These are phyloP conservation scores for Spencermartinsiella ligniputridi DNA, from an alignment of 1,139 yeast genomes.

Conservation along the genomic window DNA sequence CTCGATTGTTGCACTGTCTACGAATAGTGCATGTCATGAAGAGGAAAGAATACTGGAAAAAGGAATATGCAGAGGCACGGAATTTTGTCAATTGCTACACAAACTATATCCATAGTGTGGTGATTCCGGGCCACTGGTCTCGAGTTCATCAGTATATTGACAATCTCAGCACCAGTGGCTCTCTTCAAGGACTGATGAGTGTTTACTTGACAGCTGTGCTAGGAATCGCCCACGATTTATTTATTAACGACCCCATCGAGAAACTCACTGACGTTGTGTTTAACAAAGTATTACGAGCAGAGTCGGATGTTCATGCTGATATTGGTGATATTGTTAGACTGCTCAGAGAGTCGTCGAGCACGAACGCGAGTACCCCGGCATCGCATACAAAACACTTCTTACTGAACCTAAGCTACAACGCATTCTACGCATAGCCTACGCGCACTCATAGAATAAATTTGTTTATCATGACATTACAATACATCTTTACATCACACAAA, in stretches of 20 bases:
- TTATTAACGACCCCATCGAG: not conserved
- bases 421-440: conserved; percentile 2
- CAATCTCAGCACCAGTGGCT: not conserved
- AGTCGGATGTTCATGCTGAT: not conserved
- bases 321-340: not conserved
- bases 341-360: too few relatives aligned
- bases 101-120: conserved; percentile 5
- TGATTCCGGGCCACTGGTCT: conserved; percentile 8
- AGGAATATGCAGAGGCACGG: conserved; percentile 8
- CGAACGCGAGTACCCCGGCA: too few relatives aligned
- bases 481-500: not conserved
- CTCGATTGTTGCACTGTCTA: conserved; percentile 14
- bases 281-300: not conserved
- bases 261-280: not conserved
- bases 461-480: not conserved
- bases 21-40: conserved; percentile 15
- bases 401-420: conserved; percentile 7
- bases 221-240: not conserved
- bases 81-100: conserved; percentile 13
- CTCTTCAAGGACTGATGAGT: conserved; percentile 7
- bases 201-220: not conserved
- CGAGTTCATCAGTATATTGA: not conserved
- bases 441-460: not conserved
- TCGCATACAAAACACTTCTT: conserved; percentile 3
- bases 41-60: conserved; percentile 3